phyloP scores from a whole-genome alignment of 495 filamentous ascomycete genomes.

The Lasiosphaeria ovina region DNA sequence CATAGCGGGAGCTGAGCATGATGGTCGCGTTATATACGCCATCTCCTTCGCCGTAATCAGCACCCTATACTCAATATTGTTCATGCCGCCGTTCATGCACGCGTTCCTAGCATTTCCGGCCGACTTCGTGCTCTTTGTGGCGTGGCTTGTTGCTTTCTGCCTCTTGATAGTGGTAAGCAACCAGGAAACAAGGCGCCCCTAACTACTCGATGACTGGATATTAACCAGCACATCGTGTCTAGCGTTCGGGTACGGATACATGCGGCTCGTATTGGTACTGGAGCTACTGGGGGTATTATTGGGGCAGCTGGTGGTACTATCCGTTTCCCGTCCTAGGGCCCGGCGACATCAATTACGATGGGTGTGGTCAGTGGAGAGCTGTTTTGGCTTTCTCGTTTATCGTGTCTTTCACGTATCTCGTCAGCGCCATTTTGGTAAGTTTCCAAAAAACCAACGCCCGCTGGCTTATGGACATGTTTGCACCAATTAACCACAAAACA shows the following conservation, averaged over 20 bases:
- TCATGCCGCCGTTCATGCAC: conserved; percentile 26
- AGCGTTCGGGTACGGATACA: conserved; percentile 18
- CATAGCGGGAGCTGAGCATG: conserved; percentile 1
- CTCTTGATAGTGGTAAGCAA: conserved; percentile 21
- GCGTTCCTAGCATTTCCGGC: conserved; percentile 20
- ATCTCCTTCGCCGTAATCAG: conserved; percentile 20
- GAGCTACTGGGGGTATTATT: conserved; percentile 29
- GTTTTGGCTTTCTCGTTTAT: conserved; percentile 27
- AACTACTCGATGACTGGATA: neutral
- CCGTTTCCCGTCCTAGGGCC: neutral
- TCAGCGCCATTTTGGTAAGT: conserved; percentile 25
- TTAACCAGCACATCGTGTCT: neutral
- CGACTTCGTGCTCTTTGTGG: conserved; percentile 26
- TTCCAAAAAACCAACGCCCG: neutral
- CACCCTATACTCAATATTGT: conserved; percentile 21
- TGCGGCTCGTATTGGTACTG: conserved; percentile 23
- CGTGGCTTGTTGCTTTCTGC: conserved; percentile 28
- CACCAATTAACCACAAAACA: neutral
- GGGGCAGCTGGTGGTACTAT: conserved; percentile 21
- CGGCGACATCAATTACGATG: conserved; percentile 4
- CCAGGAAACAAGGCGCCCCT: neutral
- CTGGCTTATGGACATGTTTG: neutral
- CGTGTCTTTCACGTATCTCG: conserved; percentile 18
- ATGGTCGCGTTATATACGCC: conserved; percentile 22
- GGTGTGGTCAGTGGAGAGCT: conserved; percentile 20